phyloP scores from a whole-genome alignment of 2,329 filamentous ascomycete species.

The Colletotrichum agaves region DNA sequence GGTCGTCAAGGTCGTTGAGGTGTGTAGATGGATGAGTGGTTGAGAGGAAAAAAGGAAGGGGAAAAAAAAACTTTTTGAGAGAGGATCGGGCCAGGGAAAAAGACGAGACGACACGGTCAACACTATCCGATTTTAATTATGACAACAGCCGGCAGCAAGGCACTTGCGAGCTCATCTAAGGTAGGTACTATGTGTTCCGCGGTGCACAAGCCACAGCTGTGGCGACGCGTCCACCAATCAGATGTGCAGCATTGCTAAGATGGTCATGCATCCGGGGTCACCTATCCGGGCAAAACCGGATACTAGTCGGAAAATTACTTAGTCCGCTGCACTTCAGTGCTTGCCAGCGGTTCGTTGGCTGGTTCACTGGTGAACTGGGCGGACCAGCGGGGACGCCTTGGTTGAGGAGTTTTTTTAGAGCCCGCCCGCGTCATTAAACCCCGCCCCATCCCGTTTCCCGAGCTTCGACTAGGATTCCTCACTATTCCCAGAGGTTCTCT shows the following conservation, averaged over 20 bases:
- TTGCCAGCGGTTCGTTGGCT: slow-evolving; percentile 15
- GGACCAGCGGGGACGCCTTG: slow-evolving; percentile 9
- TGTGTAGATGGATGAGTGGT: slow-evolving; percentile 13
- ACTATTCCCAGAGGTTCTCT: slow-evolving; percentile 8
- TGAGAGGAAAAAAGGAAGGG: slow-evolving; percentile 6
- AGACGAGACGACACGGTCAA: slow-evolving; percentile 42
- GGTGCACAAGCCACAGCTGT: slow-evolving; percentile 47
- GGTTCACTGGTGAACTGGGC: slow-evolving; percentile 12
- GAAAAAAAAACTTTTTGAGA: slow-evolving; percentile 40
- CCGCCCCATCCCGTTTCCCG: slow-evolving; percentile 20
- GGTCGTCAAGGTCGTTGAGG: slow-evolving; percentile 34
- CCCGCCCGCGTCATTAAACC: neutral
- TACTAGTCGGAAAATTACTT: slow-evolving; percentile 32
- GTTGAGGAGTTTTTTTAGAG: slow-evolving; percentile 13
- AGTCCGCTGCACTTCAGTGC: slow-evolving; percentile 30
- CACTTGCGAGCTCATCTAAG: slow-evolving; percentile 43
- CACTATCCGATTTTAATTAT: slow-evolving; percentile 52
- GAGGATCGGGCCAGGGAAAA: slow-evolving; percentile 40
- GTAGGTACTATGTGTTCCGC: slow-evolving; percentile 11
- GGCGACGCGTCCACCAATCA: slow-evolving; percentile 51
- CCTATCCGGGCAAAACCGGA: slow-evolving; percentile 38
- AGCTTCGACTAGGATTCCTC: slow-evolving; percentile 11
- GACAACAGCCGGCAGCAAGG: slow-evolving; percentile 47
- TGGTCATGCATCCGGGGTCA: slow-evolving; percentile 21
- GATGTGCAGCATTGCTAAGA: slow-evolving; percentile 34